Evolutionary conservation across 345 rosid species (phyloP).

Genomic region (Bruguiera parviflora): DNA sequence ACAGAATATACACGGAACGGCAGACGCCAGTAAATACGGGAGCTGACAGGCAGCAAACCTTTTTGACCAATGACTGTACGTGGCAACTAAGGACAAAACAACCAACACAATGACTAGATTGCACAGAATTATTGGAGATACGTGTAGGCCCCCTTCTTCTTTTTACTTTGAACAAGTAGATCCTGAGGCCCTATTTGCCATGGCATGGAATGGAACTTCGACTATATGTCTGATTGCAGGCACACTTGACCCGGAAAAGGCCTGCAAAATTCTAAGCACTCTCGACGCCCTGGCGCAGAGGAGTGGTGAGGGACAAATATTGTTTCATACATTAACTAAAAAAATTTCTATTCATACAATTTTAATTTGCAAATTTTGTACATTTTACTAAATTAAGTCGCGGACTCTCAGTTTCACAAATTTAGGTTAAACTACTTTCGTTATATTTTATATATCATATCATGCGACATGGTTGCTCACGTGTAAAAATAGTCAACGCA

Average conservation of each 20-base stretch:
- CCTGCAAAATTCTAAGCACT: background rate
- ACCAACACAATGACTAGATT: slow-evolving; percentile 43
- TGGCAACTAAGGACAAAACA: slow-evolving; percentile 41
- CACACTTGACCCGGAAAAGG: background rate
- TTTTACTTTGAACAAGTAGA: slow-evolving; percentile 67
- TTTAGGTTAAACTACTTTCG: no score
- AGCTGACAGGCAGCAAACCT: slow-evolving; percentile 37
- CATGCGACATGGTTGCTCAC: no score
- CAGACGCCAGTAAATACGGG: background rate
- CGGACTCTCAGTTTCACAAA: no score
- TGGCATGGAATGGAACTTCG: slow-evolving; percentile 43
- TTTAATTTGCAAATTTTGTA: background rate
- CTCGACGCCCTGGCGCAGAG: background rate
- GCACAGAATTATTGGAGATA: slow-evolving; percentile 42
- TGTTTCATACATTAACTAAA: background rate
- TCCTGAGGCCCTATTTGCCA: slow-evolving; percentile 70
- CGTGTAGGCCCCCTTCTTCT: slow-evolving; percentile 67
- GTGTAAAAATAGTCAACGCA: no score
- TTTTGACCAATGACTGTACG: slow-evolving; percentile 60
- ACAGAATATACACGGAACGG: background rate
- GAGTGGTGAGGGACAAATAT: background rate
- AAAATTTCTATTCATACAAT: background rate
- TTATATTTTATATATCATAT: no score
- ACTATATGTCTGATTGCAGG: background rate
- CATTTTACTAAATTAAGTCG: no score